Evolutionary conservation across 108 stramenopile genomes (phyloP), one percentile per base, ranked within the genome.

Genomic region (Epipyxis sp.): DNA sequence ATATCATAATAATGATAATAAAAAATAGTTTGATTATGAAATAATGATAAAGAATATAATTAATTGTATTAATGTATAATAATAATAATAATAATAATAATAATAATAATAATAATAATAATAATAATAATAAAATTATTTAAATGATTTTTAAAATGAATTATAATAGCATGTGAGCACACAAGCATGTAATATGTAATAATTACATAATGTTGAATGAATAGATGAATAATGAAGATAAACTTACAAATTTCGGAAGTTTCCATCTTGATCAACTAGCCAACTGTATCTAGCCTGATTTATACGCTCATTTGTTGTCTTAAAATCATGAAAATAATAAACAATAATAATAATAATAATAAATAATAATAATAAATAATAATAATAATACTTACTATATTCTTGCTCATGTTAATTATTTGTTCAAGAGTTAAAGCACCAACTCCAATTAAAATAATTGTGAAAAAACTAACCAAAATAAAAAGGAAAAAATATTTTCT

Each of bases 241-340:
- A n/a, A n/a, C n/a, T n/a, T n/a, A n/a, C n/a, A n/a, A n/a, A 29
- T 29, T 65, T 32, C 34, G 27, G 3, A 6, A 25, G 20, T 50
- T 50, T 50, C 46, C 46, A 50, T 50, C 20, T 13, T 20, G 13
- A 50, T 50, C 46, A 20, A 54, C 43, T 27, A 74, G n/a, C 13
- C 34, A 74, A 27, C 6, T 29, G 34, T 74, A 74, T 42, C 71
- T 37, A 37, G 6, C 6, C 13, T 6, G 71, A 37, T 74, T 74
- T 10, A 74, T 57, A 32, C 50, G 44, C 34, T 74, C 71, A 32
- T 74, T 74, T 3, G 34, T 74, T 34, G 71, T 74, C 71, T 74
- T 13, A 6, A 27, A 42, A 13, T 10, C 6, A 39, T 10, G 44
- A 16, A 42, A 42, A 42, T 13, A 13, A 6, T 10, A 39, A 57